Base-by-base conservation (phyloP, 1,139 yeast species). In the Saccharomyces hybrid region DNA sequence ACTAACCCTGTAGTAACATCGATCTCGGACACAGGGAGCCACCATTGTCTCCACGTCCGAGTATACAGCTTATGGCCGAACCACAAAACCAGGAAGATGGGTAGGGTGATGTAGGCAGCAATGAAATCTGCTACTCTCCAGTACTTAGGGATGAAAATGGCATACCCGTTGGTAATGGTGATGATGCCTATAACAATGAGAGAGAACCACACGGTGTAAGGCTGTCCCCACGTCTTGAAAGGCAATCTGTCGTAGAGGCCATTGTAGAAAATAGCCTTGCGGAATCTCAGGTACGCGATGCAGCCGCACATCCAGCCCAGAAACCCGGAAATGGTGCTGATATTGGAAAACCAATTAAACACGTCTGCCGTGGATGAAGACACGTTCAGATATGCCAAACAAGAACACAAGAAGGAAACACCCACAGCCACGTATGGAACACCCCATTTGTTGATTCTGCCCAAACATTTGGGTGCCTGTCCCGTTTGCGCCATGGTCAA, bases 321-420 rank as follows among this genome's bases (percentile, higher is more conserved):
- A 65, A 86, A 76, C 53, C 91, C 90, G 11, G 90, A 82, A 52
- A 85, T 84, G 14, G 90, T 86, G 49, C 88, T 80, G 62, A 91
- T 82, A 71, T 88, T 88, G 58, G 88, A 80, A 62, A 91, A 81
- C 91, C 96, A 91, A 46, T 68, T 67, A 62, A 72, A 80, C 66
- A 65, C 84, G 73, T 66, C 74, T 58, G 76, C 70, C 4, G 73
- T 57, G 20, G 69, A 61, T 1, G 72, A 63, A n/a, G 75, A 70
- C 25, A 68, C 72, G 55, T 73, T 73, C 61, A 76, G 62, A 58
- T 70, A 77, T 0, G 78, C 76, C 41, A 77, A 60, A 47, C 75
- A 73, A 27, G 74, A 63, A 55, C 73, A 66, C 2, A 63, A 32
- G 3, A 69, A 64, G 3, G 69, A 64, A 16, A 72, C 52, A 0